Evolutionary conservation across 2,329 filamentous ascomycete genomes (phyloP).

Genomic region (Diaporthe vexans): DNA sequence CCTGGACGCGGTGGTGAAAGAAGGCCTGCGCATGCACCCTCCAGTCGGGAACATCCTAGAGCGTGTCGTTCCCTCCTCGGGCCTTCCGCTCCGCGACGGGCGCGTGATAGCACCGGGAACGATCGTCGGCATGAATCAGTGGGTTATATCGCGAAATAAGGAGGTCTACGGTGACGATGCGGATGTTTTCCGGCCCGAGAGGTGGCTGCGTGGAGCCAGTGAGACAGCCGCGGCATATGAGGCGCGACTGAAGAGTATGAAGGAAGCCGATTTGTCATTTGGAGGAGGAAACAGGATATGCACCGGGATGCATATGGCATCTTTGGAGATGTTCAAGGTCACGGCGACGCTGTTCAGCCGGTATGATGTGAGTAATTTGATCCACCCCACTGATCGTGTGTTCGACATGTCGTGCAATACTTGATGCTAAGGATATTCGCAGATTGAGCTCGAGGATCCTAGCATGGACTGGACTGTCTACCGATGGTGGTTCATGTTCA

Average conservation of each 20-base stretch:
- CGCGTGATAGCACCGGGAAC: conserved; percentile 9
- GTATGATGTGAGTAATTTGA: conserved; percentile 28
- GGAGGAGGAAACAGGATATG: conserved; percentile 12
- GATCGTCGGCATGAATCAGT: conserved; percentile 27
- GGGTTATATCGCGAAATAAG: neutral
- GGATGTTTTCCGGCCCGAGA: conserved; percentile 10
- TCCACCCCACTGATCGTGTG: neutral
- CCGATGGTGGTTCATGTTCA: conserved; percentile 12
- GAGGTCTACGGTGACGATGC: neutral
- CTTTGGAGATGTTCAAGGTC: conserved; percentile 35
- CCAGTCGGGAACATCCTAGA: conserved; percentile 16
- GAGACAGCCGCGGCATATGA: neutral
- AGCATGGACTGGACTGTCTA: conserved; percentile 1
- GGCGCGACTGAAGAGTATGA: conserved; percentile 8
- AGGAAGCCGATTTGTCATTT: neutral
- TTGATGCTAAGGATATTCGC: neutral
- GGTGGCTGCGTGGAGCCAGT: neutral
- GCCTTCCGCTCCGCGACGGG: neutral
- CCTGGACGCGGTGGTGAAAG: conserved; percentile 10
- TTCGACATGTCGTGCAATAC: no score
- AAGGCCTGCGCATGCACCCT: conserved; percentile 16
- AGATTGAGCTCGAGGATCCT: conserved; percentile 14
- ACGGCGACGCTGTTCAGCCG: conserved; percentile 34
- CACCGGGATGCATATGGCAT: neutral
- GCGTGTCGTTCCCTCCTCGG: neutral